phyloP scores from a whole-genome alignment of 2,329 filamentous ascomycete genomes.

The Phyllosticta capitalensis region DNA sequence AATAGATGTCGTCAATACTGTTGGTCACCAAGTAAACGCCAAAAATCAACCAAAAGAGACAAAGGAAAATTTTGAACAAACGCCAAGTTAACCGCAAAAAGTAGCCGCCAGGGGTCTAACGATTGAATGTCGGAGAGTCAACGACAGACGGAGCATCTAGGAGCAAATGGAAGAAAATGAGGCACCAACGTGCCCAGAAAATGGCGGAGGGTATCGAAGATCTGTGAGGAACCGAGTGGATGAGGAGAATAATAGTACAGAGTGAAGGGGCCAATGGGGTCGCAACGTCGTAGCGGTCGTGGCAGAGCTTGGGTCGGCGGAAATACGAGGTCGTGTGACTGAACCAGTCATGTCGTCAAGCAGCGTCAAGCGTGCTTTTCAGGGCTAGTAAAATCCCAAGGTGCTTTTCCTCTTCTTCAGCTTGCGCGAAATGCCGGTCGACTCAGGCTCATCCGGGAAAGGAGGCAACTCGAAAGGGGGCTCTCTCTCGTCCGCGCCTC shows the following conservation, averaged over 20 bases:
- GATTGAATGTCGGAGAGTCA: background rate
- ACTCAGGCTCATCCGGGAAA: conserved; percentile 18
- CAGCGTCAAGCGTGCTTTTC: background rate
- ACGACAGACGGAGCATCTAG: background rate
- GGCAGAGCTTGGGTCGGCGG: background rate
- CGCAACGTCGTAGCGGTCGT: background rate
- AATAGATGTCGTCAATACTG: background rate
- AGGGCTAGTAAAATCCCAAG: conserved; percentile 17
- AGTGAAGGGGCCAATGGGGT: background rate
- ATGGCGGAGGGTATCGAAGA: background rate
- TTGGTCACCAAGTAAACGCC: background rate
- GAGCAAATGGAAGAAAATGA: background rate
- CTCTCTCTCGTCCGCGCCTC: conserved; percentile 27
- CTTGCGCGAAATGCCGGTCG: conserved; percentile 12
- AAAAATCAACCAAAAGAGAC: background rate
- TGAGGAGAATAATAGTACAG: background rate
- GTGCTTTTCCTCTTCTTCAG: conserved; percentile 28
- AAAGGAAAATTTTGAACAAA: background rate
- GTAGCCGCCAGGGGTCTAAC: background rate
- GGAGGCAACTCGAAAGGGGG: conserved; percentile 25
- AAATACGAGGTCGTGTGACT: background rate
- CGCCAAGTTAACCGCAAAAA: background rate
- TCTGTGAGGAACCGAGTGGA: background rate
- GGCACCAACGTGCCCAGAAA: background rate
- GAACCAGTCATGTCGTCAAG: background rate